A percentile compares a stretch with the other conserved stretches of the same genome.
Conservation (phyloP, 1,139 yeast genomes). For the Meyerozyma guilliermondii region DNA sequence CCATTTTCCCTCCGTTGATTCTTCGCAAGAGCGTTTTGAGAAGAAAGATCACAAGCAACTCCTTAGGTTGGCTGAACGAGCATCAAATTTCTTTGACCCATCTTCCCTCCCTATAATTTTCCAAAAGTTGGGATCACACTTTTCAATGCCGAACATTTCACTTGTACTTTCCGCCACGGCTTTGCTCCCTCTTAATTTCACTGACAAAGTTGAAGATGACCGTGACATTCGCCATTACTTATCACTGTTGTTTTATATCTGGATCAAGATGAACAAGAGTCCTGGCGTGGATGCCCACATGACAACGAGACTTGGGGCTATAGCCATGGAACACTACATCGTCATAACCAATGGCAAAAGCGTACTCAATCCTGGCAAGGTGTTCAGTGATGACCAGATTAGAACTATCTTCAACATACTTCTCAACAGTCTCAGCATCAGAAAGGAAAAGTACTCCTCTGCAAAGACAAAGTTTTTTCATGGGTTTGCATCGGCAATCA, state of each 20-base stretch:
- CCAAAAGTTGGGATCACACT: conserved; percentile 39
- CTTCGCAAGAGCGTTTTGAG: conserved; percentile 28
- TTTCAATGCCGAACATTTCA: conserved; percentile 56
- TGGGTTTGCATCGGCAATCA: conserved; percentile 58
- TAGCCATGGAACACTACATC: conserved; percentile 39
- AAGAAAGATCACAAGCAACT: conserved; percentile 40
- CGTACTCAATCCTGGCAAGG: conserved; percentile 15
- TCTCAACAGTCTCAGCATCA: conserved; percentile 48
- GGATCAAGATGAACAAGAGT: conserved; percentile 60
- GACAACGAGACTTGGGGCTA: conserved; percentile 60
- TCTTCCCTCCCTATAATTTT: conserved; percentile 34
- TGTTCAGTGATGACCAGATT: conserved; percentile 55
- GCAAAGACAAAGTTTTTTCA: conserved; percentile 43
- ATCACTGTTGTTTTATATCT: conserved; percentile 66
- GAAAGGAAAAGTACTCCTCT: conserved; percentile 35
- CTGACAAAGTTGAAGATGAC: conserved; percentile 20
- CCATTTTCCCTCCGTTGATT: conserved; percentile 30
- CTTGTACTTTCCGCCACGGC: conserved; percentile 54
- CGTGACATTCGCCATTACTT: conserved; percentile 50
- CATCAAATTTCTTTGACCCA: conserved; percentile 40
- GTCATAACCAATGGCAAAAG: not conserved
- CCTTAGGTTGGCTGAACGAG: conserved; percentile 42
- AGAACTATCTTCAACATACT: conserved; percentile 53
- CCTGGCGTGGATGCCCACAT: conserved; percentile 63
- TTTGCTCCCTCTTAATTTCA: conserved; percentile 41